Percentiles rank a stretch among this genome's conserved stretches.
Conservation (phyloP, 305 asterid genomes). For the Fraxinus greggii region DNA sequence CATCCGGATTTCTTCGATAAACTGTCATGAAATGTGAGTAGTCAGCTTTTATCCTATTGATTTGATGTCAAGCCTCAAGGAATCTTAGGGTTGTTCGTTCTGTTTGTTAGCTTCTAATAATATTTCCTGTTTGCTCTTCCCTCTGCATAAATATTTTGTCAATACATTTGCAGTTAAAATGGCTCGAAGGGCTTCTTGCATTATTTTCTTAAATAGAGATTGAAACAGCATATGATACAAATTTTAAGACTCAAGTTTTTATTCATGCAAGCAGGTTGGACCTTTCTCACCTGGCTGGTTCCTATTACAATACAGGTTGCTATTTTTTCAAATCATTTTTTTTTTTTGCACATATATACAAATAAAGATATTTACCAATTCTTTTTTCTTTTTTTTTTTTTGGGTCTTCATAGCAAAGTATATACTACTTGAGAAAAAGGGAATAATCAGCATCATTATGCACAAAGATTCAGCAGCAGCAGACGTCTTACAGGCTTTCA, state of each 20-base stretch:
- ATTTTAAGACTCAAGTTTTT: conserved; percentile 4
- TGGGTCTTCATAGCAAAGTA: conserved; percentile 53
- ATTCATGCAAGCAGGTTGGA: conserved; percentile 53
- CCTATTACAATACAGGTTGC: conserved; percentile 67
- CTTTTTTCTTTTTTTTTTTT: conserved; percentile 23
- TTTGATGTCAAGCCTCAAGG: not conserved
- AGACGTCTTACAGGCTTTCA: conserved; percentile 68
- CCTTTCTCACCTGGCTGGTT: conserved; percentile 54
- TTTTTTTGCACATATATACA: conserved; percentile 13
- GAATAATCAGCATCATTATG: conserved; percentile 46
- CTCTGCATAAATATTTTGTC: not conserved
- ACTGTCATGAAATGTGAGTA: conserved; percentile 66
- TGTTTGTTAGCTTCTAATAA: conserved; percentile 9
- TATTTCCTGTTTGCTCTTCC: not conserved
- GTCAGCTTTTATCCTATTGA: conserved; percentile 23
- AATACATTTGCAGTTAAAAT: not conserved
- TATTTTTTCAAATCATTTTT: conserved; percentile 11
- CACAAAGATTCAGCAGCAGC: conserved; percentile 75
- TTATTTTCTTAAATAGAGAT: not conserved
- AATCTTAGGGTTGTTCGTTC: not conserved
- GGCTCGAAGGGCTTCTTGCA: not conserved
- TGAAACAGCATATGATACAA: conserved; percentile 12
- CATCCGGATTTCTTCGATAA: conserved; percentile 68
- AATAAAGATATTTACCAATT: conserved; percentile 17
- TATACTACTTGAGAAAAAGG: conserved; percentile 51